Conservation (phyloP, 352 stramenopile species). For the Thalassiosira livingstoniorum region DNA sequence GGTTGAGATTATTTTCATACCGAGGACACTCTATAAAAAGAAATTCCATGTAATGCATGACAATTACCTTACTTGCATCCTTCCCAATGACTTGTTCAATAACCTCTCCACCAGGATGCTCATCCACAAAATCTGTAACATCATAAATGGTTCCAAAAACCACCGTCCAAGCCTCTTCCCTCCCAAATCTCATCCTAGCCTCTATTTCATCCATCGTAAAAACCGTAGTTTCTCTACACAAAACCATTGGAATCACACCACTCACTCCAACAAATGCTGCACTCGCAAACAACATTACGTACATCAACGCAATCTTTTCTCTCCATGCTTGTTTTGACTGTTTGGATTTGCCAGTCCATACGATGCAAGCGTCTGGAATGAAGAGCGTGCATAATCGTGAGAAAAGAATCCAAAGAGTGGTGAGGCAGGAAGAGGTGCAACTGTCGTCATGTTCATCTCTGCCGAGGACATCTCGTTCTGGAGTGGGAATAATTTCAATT, state of each 20-base stretch:
- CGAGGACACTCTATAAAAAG: no score
- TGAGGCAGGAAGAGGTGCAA: not conserved
- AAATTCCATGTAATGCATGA: no score
- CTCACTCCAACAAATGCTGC: conserved; percentile 62
- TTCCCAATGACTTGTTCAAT: conserved; percentile 55
- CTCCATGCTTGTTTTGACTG: conserved; percentile 75
- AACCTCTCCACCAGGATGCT: conserved; percentile 47
- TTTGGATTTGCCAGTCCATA: conserved; percentile 14
- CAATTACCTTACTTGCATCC: conserved; percentile 61
- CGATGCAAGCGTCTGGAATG: conserved; percentile 39
- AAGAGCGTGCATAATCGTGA: conserved; percentile 41
- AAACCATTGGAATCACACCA: conserved; percentile 56
- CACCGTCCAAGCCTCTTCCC: conserved; percentile 54
- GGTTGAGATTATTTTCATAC: no score
- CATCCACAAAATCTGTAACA: conserved; percentile 57
- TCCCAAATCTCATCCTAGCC: conserved; percentile 41
- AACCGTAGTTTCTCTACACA: conserved; percentile 57
- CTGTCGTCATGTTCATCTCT: conserved; percentile 2
- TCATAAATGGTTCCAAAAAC: conserved; percentile 66
- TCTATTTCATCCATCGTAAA: conserved; percentile 15
- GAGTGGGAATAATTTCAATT: conserved; percentile 49
- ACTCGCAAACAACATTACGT: conserved; percentile 56
- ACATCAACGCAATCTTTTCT: conserved; percentile 69
- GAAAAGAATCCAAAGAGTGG: conserved; percentile 32
- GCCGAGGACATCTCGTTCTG: conserved; percentile 44